Evolutionary conservation across 1,284 basidiomycete species (phyloP).

Genomic region (Pterulicium gracile): DNA sequence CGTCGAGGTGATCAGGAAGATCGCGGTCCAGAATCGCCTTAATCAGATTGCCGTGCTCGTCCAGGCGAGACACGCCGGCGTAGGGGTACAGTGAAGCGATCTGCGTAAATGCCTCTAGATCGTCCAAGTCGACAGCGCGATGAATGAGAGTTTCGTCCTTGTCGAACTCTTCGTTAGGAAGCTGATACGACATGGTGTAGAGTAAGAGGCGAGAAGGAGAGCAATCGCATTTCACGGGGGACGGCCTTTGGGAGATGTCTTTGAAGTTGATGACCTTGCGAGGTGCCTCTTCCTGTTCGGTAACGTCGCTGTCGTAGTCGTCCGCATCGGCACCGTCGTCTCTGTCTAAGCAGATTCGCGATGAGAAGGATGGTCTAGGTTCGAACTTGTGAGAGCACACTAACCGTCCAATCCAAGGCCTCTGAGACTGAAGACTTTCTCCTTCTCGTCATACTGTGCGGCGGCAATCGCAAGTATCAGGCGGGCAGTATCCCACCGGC

Average conservation of each 20-base stretch:
- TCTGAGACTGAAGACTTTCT: slow-evolving; percentile 21
- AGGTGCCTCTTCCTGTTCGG: neutral
- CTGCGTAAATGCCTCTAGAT: neutral
- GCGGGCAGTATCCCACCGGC: slow-evolving; percentile 44
- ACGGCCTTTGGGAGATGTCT: neutral
- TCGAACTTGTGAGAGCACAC: neutral
- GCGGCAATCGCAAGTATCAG: slow-evolving; percentile 39
- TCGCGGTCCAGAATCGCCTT: neutral
- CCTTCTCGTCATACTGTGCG: slow-evolving; percentile 35
- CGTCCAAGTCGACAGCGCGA: neutral
- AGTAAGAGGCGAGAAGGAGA: neutral
- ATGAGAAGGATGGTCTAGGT: neutral
- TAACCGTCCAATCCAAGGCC: slow-evolving; percentile 24
- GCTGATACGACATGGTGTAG: neutral
- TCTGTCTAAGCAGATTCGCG: neutral
- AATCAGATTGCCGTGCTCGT: neutral
- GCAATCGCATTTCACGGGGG: neutral
- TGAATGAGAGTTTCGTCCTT: neutral
- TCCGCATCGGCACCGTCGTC: neutral
- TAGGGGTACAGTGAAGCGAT: neutral
- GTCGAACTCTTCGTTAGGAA: neutral
- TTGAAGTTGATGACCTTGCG: neutral
- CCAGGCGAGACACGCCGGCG: neutral
- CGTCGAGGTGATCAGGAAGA: neutral
- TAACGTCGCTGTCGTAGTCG: neutral